Conservation (phyloP, 2,329 filamentous ascomycete genomes). For the Westerdykella aurantiaca region DNA sequence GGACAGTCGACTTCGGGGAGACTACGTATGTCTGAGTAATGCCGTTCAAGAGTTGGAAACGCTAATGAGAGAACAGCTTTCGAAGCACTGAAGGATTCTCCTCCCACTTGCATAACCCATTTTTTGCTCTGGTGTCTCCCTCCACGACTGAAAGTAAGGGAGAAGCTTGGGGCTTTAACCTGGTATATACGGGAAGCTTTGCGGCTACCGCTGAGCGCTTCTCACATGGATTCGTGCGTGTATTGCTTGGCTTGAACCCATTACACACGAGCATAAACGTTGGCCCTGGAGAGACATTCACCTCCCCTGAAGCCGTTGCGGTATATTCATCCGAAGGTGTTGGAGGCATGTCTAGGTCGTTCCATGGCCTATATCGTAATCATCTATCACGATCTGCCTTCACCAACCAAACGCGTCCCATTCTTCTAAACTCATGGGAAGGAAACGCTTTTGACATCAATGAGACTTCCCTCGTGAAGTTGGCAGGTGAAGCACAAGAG, state of each 20-base stretch:
- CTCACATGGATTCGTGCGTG: conserved; percentile 57
- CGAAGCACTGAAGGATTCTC: conserved; percentile 58
- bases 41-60: background rate
- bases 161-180: conserved; percentile 59
- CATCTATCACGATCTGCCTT: conserved; percentile 56
- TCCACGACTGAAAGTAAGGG: conserved; percentile 56
- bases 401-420: conserved; percentile 48
- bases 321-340: conserved; percentile 56
- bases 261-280: conserved; percentile 56
- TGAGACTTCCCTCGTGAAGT: conserved; percentile 48
- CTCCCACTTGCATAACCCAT: conserved; percentile 60
- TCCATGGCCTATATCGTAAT: conserved; percentile 57
- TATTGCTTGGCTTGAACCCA: conserved; percentile 56
- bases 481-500: conserved; percentile 53
- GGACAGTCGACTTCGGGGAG: conserved; percentile 52
- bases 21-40: conserved; percentile 16
- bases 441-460: conserved; percentile 56
- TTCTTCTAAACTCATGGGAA: conserved; percentile 62
- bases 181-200: conserved; percentile 61
- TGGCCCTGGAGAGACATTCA: conserved; percentile 51
- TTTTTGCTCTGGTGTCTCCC: conserved; percentile 53
- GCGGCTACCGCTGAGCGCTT: conserved; percentile 56
- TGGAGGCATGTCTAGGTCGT: conserved; percentile 57
- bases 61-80: conserved; percentile 42
- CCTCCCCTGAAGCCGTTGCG: conserved; percentile 58